Percentiles rank a stretch among this genome's conserved stretches.
Conservation (phyloP, 2,329 filamentous ascomycete species). For the Venturia carpophila region DNA sequence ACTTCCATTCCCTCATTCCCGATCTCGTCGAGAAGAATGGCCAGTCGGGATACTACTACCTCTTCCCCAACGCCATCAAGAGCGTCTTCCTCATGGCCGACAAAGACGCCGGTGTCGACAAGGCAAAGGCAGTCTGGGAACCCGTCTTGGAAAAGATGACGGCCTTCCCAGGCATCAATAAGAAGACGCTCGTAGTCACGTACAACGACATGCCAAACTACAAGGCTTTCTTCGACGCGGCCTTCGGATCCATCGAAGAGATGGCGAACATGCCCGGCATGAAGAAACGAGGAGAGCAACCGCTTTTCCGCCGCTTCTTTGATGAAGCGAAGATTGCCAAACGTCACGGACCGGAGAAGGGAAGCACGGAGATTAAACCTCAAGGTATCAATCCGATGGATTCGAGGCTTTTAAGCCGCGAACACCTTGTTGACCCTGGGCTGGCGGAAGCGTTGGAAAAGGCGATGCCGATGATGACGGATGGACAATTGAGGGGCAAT, state of each 20-base stretch:
- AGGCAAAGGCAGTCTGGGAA: conserved; percentile 16
- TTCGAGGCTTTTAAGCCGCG: conserved; percentile 10
- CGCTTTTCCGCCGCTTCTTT: conserved; percentile 8
- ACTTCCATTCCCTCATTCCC: conserved; percentile 15
- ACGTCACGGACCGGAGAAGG: not conserved
- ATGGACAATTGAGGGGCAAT: conserved; percentile 12
- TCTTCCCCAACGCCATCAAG: conserved; percentile 17
- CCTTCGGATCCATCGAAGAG: conserved; percentile 11
- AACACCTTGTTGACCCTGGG: conserved; percentile 3
- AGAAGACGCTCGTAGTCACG: not conserved
- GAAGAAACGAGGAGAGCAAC: not conserved
- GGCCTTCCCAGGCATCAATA: conserved; percentile 10
- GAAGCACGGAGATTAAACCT: not conserved
- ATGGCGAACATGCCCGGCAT: conserved; percentile 5
- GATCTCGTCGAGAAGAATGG: conserved; percentile 17
- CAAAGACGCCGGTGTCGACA: conserved; percentile 14
- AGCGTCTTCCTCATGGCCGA: conserved; percentile 14
- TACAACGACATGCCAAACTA: conserved; percentile 12
- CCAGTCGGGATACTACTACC: conserved; percentile 15
- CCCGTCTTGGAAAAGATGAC: conserved; percentile 16
- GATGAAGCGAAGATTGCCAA: conserved; percentile 4
- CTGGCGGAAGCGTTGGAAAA: conserved; percentile 15
- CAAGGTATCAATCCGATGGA: conserved; percentile 9
- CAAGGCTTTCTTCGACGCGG: conserved; percentile 18
- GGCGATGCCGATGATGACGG: conserved; percentile 15